Percentiles rank a stretch among this genome's conserved stretches.
Conservation (phyloP, 2,329 filamentous ascomycete genomes). For the Endoconidiophora polonica region DNA sequence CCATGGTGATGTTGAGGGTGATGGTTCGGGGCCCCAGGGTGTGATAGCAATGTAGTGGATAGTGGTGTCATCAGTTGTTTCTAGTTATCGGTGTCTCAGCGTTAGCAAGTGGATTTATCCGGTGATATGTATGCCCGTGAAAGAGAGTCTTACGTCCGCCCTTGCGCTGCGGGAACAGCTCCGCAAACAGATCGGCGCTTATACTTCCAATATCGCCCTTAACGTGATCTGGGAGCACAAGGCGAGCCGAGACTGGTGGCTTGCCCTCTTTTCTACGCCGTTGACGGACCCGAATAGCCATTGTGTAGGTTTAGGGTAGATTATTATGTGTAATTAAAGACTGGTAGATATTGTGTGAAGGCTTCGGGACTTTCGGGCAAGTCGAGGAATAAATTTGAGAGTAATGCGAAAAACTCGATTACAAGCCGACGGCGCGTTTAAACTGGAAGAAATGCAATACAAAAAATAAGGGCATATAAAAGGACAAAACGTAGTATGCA, state of each 20-base stretch:
- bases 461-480: too few relatives aligned
- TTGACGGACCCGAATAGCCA: constrained; percentile 4
- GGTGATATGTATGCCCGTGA: background rate
- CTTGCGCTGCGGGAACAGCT: constrained; percentile 48
- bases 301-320: background rate
- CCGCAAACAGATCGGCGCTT: constrained; percentile 69
- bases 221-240: constrained; percentile 72
- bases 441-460: too few relatives aligned
- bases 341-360: too few relatives aligned
- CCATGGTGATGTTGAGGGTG: constrained; percentile 54
- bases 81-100: constrained; percentile 16
- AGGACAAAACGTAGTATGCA: too few relatives aligned
- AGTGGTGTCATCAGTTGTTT: constrained; percentile 22
- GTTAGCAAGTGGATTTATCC: constrained; percentile 13
- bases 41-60: constrained; percentile 53
- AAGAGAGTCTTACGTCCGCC: background rate
- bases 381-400: too few relatives aligned
- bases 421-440: too few relatives aligned
- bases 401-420: too few relatives aligned
- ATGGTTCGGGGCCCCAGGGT: constrained; percentile 48
- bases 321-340: background rate
- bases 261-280: constrained; percentile 36
- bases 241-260: constrained; percentile 57
- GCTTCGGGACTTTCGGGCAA: too few relatives aligned
- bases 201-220: constrained; percentile 73